Percentiles rank a stretch among this genome's conserved stretches.
These are phyloP conservation scores for Porphyrellus cyaneotinctus DNA, from an alignment of 768 basidiomycete genomes.

Conservation along the genomic window DNA sequence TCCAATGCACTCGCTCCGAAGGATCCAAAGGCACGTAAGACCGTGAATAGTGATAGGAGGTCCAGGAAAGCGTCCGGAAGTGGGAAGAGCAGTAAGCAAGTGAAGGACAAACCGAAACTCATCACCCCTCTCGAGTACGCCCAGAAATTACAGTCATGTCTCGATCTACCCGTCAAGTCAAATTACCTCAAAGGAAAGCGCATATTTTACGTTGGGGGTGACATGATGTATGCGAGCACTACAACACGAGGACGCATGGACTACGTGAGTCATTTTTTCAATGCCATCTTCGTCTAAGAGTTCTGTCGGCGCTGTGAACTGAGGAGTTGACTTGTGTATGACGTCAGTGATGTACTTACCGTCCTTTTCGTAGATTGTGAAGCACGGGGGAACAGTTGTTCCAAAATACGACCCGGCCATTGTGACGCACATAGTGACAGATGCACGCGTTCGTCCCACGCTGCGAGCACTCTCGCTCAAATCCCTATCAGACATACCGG, in stretches of 20 bases:
- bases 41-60: conserved; percentile 21
- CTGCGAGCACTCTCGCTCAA: conserved; percentile 46
- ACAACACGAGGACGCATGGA: conserved; percentile 57
- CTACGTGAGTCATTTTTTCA: conserved; percentile 41
- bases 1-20: neutral
- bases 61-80: neutral
- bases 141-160: conserved; percentile 39
- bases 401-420: conserved; percentile 50
- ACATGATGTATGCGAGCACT: conserved; percentile 49
- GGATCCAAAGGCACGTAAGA: conserved; percentile 15
- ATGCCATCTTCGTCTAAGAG: neutral
- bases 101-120: conserved; percentile 39
- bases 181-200: conserved; percentile 47
- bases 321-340: neutral
- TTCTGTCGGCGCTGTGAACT: neutral
- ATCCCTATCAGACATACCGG: conserved; percentile 52
- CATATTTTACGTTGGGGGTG: conserved; percentile 58
- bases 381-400: conserved; percentile 58
- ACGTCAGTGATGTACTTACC: conserved; percentile 3
- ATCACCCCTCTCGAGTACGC: conserved; percentile 55
- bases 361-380: conserved; percentile 46
- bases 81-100: conserved; percentile 23
- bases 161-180: conserved; percentile 19
- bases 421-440: conserved; percentile 69
- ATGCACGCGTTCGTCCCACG: conserved; percentile 28